A percentile compares a stretch with the other conserved stretches of the same genome.
Evolutionary conservation across 495 filamentous ascomycete species (phyloP).

Genomic region (Aspergillus coremiiformis): DNA sequence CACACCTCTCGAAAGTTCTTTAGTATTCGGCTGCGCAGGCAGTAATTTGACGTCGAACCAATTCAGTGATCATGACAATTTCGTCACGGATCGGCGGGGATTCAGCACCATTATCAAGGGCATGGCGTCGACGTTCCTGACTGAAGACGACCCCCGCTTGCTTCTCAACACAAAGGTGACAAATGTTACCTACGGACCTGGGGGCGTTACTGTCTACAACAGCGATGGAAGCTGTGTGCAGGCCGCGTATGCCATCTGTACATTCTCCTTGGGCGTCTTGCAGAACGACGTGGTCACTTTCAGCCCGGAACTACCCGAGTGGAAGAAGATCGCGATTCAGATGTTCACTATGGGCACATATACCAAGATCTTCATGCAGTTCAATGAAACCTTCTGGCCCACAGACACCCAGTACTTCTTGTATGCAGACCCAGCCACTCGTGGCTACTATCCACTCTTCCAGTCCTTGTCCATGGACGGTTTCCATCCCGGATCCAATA

Average conservation of each 20-base stretch:
- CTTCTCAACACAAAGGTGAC: slow-evolving; percentile 54
- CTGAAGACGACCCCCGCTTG: slow-evolving; percentile 49
- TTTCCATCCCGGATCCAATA: slow-evolving; percentile 57
- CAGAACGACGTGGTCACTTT: slow-evolving; percentile 58
- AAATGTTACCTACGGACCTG: slow-evolving; percentile 46
- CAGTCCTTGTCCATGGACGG: slow-evolving; percentile 55
- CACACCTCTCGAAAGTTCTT: slow-evolving; percentile 36
- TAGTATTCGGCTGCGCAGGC: slow-evolving; percentile 32
- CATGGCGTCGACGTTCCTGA: slow-evolving; percentile 54
- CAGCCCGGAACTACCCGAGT: slow-evolving; percentile 51
- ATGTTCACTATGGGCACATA: slow-evolving; percentile 69
- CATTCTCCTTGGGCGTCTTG: slow-evolving; percentile 61
- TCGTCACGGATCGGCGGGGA: slow-evolving; percentile 57
- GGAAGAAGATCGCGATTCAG: slow-evolving; percentile 60
- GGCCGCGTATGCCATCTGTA: slow-evolving; percentile 52
- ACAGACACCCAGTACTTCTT: slow-evolving; percentile 59
- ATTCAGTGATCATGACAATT: slow-evolving; percentile 54
- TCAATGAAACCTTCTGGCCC: slow-evolving; percentile 66
- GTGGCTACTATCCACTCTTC: slow-evolving; percentile 66
- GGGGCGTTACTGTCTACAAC: slow-evolving; percentile 51
- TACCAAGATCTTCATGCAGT: slow-evolving; percentile 74
- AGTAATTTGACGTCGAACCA: slow-evolving; percentile 38
- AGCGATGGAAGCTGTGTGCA: slow-evolving; percentile 51
- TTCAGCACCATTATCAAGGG: slow-evolving; percentile 53
- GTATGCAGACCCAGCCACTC: slow-evolving; percentile 54